These are phyloP conservation scores for Pyrenophora tritici-repentis DNA, from an alignment of 2,329 filamentous ascomycete genomes.

Conservation along the genomic window DNA sequence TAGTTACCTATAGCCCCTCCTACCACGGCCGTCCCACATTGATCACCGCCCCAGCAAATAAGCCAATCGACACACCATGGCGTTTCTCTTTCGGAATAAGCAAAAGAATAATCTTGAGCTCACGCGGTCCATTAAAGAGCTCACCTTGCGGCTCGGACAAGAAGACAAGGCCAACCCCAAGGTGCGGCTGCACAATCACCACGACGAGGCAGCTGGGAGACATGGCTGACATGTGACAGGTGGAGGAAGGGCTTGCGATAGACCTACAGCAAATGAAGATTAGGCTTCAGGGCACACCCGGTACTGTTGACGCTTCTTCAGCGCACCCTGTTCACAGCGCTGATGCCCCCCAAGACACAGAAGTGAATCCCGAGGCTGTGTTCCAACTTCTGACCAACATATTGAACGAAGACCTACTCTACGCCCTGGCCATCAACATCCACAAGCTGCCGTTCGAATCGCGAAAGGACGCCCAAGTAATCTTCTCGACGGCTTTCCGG, in stretches of 20 bases:
- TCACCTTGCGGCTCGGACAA: slow-evolving; percentile 60
- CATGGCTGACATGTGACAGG: slow-evolving; percentile 56
- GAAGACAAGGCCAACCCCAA: slow-evolving; percentile 64
- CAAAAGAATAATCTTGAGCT: slow-evolving; percentile 67
- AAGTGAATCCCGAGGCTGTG: slow-evolving; percentile 85
- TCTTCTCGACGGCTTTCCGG: slow-evolving; percentile 92
- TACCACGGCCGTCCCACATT: slow-evolving; percentile 22
- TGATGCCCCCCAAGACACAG: slow-evolving; percentile 68
- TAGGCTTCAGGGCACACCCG: slow-evolving; percentile 89
- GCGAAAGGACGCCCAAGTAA: slow-evolving; percentile 91
- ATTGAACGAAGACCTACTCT: slow-evolving; percentile 87
- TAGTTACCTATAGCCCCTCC: slow-evolving; percentile 30
- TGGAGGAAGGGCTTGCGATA: slow-evolving; percentile 82
- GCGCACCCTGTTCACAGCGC: neutral
- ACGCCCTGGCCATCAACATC: slow-evolving; percentile 79
- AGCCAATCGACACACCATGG: slow-evolving; percentile 57
- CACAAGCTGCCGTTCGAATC: slow-evolving; percentile 91
- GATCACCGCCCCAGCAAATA: slow-evolving; percentile 18
- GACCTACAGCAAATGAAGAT: slow-evolving; percentile 90
- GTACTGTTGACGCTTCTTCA: slow-evolving; percentile 53
- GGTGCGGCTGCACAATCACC: slow-evolving; percentile 46
- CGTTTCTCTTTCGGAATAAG: slow-evolving; percentile 70
- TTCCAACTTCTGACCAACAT: slow-evolving; percentile 82
- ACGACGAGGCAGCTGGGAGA: slow-evolving; percentile 2
- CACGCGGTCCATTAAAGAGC: slow-evolving; percentile 66